These are phyloP conservation scores for Paraphaeosphaeria sporulosa DNA, from an alignment of 2,329 filamentous ascomycete species.

Conservation along the genomic window DNA sequence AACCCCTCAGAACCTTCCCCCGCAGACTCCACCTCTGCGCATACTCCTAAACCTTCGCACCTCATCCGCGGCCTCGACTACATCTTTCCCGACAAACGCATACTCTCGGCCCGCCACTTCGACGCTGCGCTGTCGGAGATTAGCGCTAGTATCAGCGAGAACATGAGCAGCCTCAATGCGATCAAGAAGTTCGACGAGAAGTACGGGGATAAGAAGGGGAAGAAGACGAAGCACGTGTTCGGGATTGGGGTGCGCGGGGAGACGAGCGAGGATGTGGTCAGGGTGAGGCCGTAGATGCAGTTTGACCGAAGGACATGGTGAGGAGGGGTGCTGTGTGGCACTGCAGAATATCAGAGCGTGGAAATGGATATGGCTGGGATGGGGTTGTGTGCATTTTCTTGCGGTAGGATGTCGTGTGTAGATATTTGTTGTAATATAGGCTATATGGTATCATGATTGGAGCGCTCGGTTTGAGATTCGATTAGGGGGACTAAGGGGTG, in stretches of 20 bases:
- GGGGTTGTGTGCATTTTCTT: too few relatives aligned
- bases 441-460: too few relatives aligned
- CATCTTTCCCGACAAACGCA: constrained; percentile 73
- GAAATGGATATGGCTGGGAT: too few relatives aligned
- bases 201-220: constrained; percentile 81
- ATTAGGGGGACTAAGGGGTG: too few relatives aligned
- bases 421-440: too few relatives aligned
- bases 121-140: constrained; percentile 87
- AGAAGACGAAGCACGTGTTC: constrained; percentile 66
- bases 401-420: too few relatives aligned
- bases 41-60: constrained; percentile 20
- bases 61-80: constrained; percentile 51
- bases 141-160: constrained; percentile 88
- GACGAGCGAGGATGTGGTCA: constrained; percentile 39
- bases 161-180: constrained; percentile 84
- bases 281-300: constrained; percentile 36
- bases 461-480: too few relatives aligned
- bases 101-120: constrained; percentile 76
- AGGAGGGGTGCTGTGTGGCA: too few relatives aligned
- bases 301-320: too few relatives aligned
- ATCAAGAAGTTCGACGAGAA: constrained; percentile 97
- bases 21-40: not conserved
- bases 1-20: not conserved
- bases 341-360: too few relatives aligned
- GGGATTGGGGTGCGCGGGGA: constrained; percentile 55